These are phyloP conservation scores for Urostyla sp. DNA, from an alignment of 73 alveolate genomes.

Conservation along the genomic window DNA sequence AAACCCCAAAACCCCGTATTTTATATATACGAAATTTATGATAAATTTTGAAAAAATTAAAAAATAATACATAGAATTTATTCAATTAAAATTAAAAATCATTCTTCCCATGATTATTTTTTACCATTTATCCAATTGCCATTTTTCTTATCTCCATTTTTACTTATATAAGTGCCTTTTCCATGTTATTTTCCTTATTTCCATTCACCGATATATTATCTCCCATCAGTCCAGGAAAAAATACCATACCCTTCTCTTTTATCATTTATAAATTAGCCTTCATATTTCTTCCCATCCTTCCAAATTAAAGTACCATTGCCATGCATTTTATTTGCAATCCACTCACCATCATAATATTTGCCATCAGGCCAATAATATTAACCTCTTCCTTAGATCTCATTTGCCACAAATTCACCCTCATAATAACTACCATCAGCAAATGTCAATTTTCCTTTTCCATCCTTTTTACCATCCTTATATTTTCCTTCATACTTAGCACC, in stretches of 20 bases:
- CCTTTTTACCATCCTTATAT: constrained; percentile 48
- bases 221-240: constrained; percentile 74
- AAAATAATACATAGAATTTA: too few relatives aligned
- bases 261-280: constrained; percentile 77
- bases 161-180: constrained; percentile 66
- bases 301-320: constrained; percentile 74
- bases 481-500: constrained; percentile 69
- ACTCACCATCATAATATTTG: constrained; percentile 69
- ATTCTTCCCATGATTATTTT: constrained; percentile 11
- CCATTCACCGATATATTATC: constrained; percentile 79
- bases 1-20: too few relatives aligned
- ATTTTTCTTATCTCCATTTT: constrained; percentile 50
- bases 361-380: constrained; percentile 67
- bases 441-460: constrained; percentile 54
- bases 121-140: constrained; percentile 68
- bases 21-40: too few relatives aligned
- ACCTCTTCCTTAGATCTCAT: constrained; percentile 61
- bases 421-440: constrained; percentile 54
- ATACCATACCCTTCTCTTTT: constrained; percentile 73
- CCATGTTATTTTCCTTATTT: constrained; percentile 73
- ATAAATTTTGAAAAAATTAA: too few relatives aligned
- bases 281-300: constrained; percentile 73
- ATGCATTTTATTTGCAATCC: constrained; percentile 65
- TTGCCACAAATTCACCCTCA: constrained; percentile 64
- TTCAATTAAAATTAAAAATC: too few relatives aligned